Evolutionary conservation across 495 filamentous ascomycete genomes (phyloP).

Genomic region (Penicillium malachiteum): DNA sequence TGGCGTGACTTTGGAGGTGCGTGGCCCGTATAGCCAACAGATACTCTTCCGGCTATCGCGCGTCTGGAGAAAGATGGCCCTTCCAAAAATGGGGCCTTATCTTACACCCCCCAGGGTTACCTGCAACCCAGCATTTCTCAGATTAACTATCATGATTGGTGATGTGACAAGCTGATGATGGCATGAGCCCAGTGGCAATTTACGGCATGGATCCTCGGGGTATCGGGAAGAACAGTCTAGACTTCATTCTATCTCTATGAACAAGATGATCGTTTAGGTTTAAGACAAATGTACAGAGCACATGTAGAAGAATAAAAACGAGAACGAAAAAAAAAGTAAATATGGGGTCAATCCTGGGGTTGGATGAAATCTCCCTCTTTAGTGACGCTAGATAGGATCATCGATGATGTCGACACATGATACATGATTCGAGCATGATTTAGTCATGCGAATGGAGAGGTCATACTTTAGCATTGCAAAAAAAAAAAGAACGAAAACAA

Average conservation of each 20-base stretch:
- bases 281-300: too few relatives aligned
- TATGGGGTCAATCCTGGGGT: slow-evolving; percentile 1
- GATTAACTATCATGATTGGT: background rate
- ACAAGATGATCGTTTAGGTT: background rate
- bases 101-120: background rate
- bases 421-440: slow-evolving; percentile 22
- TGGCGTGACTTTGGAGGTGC: slow-evolving; percentile 24
- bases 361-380: background rate
- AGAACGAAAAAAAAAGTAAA: background rate
- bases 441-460: slow-evolving; percentile 22
- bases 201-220: background rate
- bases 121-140: too few relatives aligned
- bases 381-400: slow-evolving; percentile 15
- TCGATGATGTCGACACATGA: slow-evolving; percentile 33
- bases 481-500: slow-evolving; percentile 12
- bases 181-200: background rate
- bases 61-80: slow-evolving; percentile 20
- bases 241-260: background rate
- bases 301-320: background rate
- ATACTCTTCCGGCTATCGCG: slow-evolving; percentile 27
- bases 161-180: slow-evolving; percentile 1
- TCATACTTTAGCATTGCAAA: slow-evolving; percentile 9
- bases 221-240: slow-evolving; percentile 9
- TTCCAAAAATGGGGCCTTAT: slow-evolving; percentile 5
- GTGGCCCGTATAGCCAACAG: slow-evolving; percentile 13